Percentiles rank a stretch among this genome's conserved stretches.
Conservation (phyloP, 2,329 filamentous ascomycete species). For the Grosmannia huntii region DNA sequence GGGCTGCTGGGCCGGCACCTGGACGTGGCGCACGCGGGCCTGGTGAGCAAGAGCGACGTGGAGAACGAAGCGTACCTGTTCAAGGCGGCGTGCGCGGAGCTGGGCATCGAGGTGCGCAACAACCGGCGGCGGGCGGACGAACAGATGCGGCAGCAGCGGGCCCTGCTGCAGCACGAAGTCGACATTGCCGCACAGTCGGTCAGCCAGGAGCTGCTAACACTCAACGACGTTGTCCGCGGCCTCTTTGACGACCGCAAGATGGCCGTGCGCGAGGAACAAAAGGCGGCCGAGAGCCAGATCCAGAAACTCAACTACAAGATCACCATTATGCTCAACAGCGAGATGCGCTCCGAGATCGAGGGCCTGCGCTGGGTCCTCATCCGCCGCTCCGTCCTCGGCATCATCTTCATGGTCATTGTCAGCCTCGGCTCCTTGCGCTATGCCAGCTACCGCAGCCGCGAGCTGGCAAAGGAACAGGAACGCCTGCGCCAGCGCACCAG, state of each 20-base stretch:
- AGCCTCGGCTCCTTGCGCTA: slow-evolving; percentile 48
- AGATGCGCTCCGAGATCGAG: slow-evolving; percentile 85
- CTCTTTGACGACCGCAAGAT: slow-evolving; percentile 96
- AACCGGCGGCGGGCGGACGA: slow-evolving; percentile 66
- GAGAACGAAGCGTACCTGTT: slow-evolving; percentile 96
- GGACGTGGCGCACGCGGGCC: slow-evolving; percentile 61
- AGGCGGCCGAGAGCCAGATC: slow-evolving; percentile 70
- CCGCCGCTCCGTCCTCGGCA: slow-evolving; percentile 48
- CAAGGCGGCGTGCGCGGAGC: slow-evolving; percentile 81
- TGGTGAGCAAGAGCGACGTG: slow-evolving; percentile 83
- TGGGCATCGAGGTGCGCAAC: slow-evolving; percentile 75
- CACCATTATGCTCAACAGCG: slow-evolving; percentile 76
- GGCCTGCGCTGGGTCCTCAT: slow-evolving; percentile 77
- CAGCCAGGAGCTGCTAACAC: slow-evolving; percentile 64
- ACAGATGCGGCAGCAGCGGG: slow-evolving; percentile 68
- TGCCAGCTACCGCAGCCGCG: slow-evolving; percentile 40
- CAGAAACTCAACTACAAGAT: slow-evolving; percentile 97
- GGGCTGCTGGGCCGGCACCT: slow-evolving; percentile 66
- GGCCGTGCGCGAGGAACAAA: slow-evolving; percentile 78
- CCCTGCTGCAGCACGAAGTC: slow-evolving; percentile 83
- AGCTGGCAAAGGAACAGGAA: slow-evolving; percentile 27
- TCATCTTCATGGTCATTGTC: slow-evolving; percentile 51
- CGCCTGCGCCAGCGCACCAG: slow-evolving; percentile 16
- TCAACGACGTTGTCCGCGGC: slow-evolving; percentile 87
- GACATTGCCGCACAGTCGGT: slow-evolving; percentile 80